Base-by-base conservation (phyloP, 2,329 filamentous ascomycete species). In the Magnaporthiopsis incrustans region DNA sequence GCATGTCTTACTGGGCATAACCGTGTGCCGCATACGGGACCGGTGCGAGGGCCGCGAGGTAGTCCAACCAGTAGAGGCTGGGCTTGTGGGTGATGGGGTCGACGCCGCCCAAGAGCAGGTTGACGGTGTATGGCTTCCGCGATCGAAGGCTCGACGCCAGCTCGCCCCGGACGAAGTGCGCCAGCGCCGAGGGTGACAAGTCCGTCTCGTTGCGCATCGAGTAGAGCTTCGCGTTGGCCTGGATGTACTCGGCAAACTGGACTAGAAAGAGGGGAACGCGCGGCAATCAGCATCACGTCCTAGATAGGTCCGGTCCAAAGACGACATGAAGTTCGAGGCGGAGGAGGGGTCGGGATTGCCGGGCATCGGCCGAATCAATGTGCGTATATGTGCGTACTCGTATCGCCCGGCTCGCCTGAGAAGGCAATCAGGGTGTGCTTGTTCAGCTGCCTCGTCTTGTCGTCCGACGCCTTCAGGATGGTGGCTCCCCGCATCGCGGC, bases 171-270 rank as follows among this genome's bases (percentile, higher is more conserved):
- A 99, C 92, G 76, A 97, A 99, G 81, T 91, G 88, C 67, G 93
- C 91, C 64, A 97, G 88, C 56, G 92, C 95, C 50, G 89, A 88
- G 12, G 95, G 94, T 59, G 91, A 92, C 67, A 99, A 87, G 73
- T 97, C 92, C 74, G 90, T 90, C 78, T 92, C 90, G 77, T 98
- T 98, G 74, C 96, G 92, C 93, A 98, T 99, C 70, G 91, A 92
- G 81, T 99, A 99, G 74, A 99, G 89, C 79, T 97, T 92, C 68
- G 95, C 89, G 78, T 99, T 99, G 76, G 94, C 93, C 85, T 98
- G 93, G 77, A 99, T 96, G 81, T 94, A 99, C 81, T 99, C 95
- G 76, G 96, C 91, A 77, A 99, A 99, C 88, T 99, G 94, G 67
- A 98, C 93, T 97, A 75, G 65, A 60, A n/a, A 11, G 32, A n/a